These are phyloP conservation scores for Cercophora scortea DNA, from an alignment of 495 filamentous ascomycete species.

Conservation along the genomic window DNA sequence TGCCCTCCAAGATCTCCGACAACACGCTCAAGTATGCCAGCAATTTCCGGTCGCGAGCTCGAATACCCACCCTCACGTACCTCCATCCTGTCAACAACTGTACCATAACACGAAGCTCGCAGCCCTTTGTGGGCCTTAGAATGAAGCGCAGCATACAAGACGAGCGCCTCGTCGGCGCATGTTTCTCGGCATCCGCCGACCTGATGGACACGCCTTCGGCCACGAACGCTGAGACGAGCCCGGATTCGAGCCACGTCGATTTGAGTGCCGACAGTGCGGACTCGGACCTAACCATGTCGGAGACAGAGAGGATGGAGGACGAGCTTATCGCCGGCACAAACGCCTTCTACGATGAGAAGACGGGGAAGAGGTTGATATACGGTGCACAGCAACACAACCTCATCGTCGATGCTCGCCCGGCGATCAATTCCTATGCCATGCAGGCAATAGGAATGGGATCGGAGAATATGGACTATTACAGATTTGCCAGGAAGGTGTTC, in stretches of 20 bases:
- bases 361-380: constrained; percentile 57
- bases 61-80: constrained; percentile 86
- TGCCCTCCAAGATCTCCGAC: constrained; percentile 86
- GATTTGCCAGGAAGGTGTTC: constrained; percentile 82
- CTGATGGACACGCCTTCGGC: constrained; percentile 20
- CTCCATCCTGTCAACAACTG: constrained; percentile 95
- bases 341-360: constrained; percentile 36
- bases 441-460: constrained; percentile 89
- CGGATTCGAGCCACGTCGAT: constrained; percentile 54
- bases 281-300: constrained; percentile 34
- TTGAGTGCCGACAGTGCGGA: constrained; percentile 30
- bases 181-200: constrained; percentile 71
- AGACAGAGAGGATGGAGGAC: constrained; percentile 65
- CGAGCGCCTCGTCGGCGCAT: constrained; percentile 85
- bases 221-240: constrained; percentile 35
- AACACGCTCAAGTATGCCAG: constrained; percentile 93
- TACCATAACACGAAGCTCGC: constrained; percentile 90
- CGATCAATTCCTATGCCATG: constrained; percentile 93
- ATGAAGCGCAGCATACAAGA: constrained; percentile 92
- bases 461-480: constrained; percentile 98
- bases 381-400: constrained; percentile 91
- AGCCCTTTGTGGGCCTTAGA: constrained; percentile 81
- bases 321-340: constrained; percentile 51
- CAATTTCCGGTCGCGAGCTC: constrained; percentile 73
- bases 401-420: constrained; percentile 94